Conservation (phyloP, 306 rosid genomes). For the Ceratonia siliqua region DNA sequence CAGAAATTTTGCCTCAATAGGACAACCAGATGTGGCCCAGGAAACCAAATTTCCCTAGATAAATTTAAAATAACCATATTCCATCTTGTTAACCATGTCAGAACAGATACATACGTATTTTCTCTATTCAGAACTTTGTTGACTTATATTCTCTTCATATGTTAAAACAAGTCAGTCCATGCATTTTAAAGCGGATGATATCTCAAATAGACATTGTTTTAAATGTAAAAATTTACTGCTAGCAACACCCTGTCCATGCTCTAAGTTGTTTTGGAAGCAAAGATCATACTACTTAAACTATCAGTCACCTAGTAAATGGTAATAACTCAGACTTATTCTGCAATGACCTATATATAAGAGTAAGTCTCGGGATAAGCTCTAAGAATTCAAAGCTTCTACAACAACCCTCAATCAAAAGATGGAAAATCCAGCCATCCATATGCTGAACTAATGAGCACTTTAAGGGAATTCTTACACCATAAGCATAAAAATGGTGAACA, state of each 20-base stretch:
- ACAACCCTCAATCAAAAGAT: neutral
- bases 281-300: neutral
- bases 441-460: neutral
- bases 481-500: constrained; percentile 1
- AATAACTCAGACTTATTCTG: neutral
- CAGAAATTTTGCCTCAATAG: neutral
- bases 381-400: neutral
- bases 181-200: neutral
- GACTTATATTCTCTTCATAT: neutral
- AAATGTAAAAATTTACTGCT: neutral
- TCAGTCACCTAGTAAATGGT: neutral
- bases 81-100: neutral
- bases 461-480: neutral
- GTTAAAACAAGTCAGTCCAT: neutral
- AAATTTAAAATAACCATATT: neutral
- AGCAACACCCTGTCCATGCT: neutral
- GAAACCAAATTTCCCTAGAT: neutral
- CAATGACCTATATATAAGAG: neutral
- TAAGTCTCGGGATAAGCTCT: neutral
- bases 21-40: neutral
- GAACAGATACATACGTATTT: neutral
- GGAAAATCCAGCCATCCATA: neutral
- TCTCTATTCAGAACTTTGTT: neutral
- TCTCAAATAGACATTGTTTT: neutral
- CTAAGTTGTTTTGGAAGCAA: neutral